phyloP scores from a whole-genome alignment of 768 basidiomycete genomes.

The Sporobolomyces phaffii region DNA sequence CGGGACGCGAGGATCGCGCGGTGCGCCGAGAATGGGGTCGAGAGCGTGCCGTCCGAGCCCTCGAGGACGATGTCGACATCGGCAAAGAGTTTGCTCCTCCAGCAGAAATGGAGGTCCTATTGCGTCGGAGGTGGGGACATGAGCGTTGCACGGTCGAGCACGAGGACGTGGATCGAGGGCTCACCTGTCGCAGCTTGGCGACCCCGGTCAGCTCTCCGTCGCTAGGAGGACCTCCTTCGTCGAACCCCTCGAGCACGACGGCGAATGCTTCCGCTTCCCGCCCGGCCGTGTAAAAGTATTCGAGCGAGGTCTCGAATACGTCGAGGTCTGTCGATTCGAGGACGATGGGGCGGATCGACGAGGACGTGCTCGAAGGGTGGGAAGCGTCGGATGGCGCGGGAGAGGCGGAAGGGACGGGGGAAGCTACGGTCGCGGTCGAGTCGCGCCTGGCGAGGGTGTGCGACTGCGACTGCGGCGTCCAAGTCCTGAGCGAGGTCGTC shows the following conservation, averaged over 20 bases:
- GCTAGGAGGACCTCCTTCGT: constrained; percentile 45
- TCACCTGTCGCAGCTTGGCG: constrained; percentile 70
- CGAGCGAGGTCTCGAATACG: constrained; percentile 81
- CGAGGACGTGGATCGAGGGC: background rate
- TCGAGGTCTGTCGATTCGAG: constrained; percentile 55
- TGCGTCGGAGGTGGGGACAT: background rate
- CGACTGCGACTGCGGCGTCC: constrained; percentile 9
- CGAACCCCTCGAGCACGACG: constrained; percentile 66
- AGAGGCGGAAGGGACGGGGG: background rate
- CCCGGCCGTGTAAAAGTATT: constrained; percentile 89
- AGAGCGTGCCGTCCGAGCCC: constrained; percentile 30
- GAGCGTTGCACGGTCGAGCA: background rate
- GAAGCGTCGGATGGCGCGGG: constrained; percentile 1
- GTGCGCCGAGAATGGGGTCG: constrained; percentile 69
- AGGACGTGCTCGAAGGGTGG: background rate
- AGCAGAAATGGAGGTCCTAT: constrained; percentile 89
- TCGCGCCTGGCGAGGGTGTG: background rate
- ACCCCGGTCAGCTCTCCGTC: constrained; percentile 57
- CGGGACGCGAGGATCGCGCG: constrained; percentile 86
- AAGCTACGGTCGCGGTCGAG: constrained; percentile 1
- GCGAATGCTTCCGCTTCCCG: constrained; percentile 76
- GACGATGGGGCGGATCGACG: background rate
- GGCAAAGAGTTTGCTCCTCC: constrained; percentile 87
- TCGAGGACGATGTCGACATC: constrained; percentile 72
- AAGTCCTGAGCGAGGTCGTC: constrained; percentile 12